These are phyloP conservation scores for Dactylellina leptospora DNA, from an alignment of 2,329 filamentous ascomycete genomes.

Conservation along the genomic window DNA sequence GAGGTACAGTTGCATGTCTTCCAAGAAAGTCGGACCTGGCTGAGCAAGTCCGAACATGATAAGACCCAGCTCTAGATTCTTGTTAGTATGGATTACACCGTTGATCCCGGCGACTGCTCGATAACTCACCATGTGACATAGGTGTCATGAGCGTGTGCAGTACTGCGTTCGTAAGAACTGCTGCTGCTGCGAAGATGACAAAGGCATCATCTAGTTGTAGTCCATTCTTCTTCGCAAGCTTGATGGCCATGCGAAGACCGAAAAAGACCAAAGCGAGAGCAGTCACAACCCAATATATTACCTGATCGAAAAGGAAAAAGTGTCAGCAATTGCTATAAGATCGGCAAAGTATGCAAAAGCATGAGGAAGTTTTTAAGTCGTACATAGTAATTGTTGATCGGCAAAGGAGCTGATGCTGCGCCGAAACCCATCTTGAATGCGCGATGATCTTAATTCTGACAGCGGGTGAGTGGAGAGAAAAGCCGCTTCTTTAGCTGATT, in stretches of 20 bases:
- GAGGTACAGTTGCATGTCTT: conserved; percentile 56
- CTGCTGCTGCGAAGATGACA: conserved; percentile 36
- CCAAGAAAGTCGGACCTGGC: conserved; percentile 29
- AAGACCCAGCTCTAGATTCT: conserved; percentile 16
- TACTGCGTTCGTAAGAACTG: conserved; percentile 18
- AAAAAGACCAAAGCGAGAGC: conserved; percentile 40
- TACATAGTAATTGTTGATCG: conserved; percentile 44
- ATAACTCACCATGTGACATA: conserved; percentile 23
- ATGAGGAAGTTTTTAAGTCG: not conserved
- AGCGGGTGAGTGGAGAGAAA: conserved; percentile 3
- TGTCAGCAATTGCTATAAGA: not conserved
- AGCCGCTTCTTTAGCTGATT: conserved; percentile 9
- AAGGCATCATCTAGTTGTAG: conserved; percentile 44
- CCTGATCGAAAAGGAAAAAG: not conserved
- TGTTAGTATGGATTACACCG: not conserved
- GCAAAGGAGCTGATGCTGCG: conserved; percentile 32
- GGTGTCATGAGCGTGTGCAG: conserved; percentile 47
- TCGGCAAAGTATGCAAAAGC: not conserved
- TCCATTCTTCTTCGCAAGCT: conserved; percentile 19
- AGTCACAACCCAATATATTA: conserved; percentile 48
- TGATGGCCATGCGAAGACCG: conserved; percentile 29
- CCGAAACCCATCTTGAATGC: conserved; percentile 48
- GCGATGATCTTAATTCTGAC: not conserved
- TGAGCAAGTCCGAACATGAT: conserved; percentile 42
- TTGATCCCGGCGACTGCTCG: not conserved